phyloP scores from a whole-genome alignment of 2,329 filamentous ascomycete species.

The Ascochyta fabae region DNA sequence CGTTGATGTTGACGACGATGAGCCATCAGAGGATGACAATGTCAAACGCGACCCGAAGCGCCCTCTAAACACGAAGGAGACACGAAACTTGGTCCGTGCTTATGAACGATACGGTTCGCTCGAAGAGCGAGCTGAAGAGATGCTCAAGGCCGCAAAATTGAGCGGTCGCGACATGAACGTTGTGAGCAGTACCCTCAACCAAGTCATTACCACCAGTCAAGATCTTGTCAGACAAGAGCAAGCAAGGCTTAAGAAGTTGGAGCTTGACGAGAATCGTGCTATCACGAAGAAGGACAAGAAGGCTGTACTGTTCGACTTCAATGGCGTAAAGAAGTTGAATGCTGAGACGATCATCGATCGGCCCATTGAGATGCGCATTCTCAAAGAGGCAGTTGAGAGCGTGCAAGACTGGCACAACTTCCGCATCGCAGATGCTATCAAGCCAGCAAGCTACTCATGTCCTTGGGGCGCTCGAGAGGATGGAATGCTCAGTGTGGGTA shows the following conservation, averaged over 20 bases:
- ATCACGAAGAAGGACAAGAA: slow-evolving; percentile 98
- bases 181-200: slow-evolving; percentile 75
- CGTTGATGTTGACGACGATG: slow-evolving; percentile 66
- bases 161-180: slow-evolving; percentile 82
- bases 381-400: slow-evolving; percentile 74
- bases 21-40: slow-evolving; percentile 51
- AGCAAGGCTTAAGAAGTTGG: slow-evolving; percentile 66
- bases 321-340: slow-evolving; percentile 92
- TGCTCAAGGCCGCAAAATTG: slow-evolving; percentile 85
- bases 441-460: slow-evolving; percentile 88
- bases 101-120: slow-evolving; percentile 91
- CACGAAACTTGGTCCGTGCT: slow-evolving; percentile 86
- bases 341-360: slow-evolving; percentile 94
- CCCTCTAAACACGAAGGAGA: slow-evolving; percentile 91
- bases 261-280: slow-evolving; percentile 75
- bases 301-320: slow-evolving; percentile 93
- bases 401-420: slow-evolving; percentile 76
- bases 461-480: slow-evolving; percentile 93
- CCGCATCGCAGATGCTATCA: slow-evolving; percentile 87
- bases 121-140: slow-evolving; percentile 84
- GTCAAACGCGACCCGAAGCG: slow-evolving; percentile 78
- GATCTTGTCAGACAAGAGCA: slow-evolving; percentile 76
- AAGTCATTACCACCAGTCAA: slow-evolving; percentile 77
- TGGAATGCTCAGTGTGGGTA: slow-evolving; percentile 94
- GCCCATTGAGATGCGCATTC: slow-evolving; percentile 83